Evolutionary conservation across 257 asterid species (phyloP), one percentile per base, ranked within the genome.

Genomic region (Nicotiana obtusifolia): DNA sequence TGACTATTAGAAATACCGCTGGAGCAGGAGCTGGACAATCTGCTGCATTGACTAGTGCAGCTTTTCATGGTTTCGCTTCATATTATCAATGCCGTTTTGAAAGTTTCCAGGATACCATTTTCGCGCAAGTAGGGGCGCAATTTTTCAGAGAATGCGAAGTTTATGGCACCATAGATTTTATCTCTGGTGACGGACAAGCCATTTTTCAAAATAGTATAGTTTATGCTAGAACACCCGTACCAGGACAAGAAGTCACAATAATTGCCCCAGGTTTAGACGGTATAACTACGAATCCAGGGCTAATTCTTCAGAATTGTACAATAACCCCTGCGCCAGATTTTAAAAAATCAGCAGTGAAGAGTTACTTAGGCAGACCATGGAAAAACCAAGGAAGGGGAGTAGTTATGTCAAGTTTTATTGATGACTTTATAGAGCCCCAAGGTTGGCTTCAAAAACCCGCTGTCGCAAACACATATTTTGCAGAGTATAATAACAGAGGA

Each of bases 281-380:
- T 1, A 22, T 22, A 44, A 73, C 79, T 14, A 1, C 41, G 4
- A 73, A 73, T 73, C 62, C 79, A 1, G 79, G 79, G 79, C 2
- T 73, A 47, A 4, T 73, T 1, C 79, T 73, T 73, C 79, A 73
- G 41, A 73, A 73, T 24, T 73, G 79, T 47, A 47, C 5, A 4
- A 73, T 73, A 73, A 7, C 8, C 0, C 20, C 61, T 24, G 33
- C 3, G 24, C 1, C 24, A 22, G 14, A 9, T 47, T 73, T 73
- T 49, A 15, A 73, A 2, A 73, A 15, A 61, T 24, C 71, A 59
- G 0, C 30, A 1, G 69, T 54, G 54, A 17, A 5, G 4, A 67
- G 56, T 41, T 80, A 22, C 60, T 44, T 80, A 64, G 77, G 82
- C 3, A 62, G 82, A 31, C 82, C 82, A 2, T 44, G 77, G 82